A percentile compares a stretch with the other conserved stretches of the same genome.
phyloP scores from a whole-genome alignment of 345 rosid genomes.

The Cardiospermum halicacabum region DNA sequence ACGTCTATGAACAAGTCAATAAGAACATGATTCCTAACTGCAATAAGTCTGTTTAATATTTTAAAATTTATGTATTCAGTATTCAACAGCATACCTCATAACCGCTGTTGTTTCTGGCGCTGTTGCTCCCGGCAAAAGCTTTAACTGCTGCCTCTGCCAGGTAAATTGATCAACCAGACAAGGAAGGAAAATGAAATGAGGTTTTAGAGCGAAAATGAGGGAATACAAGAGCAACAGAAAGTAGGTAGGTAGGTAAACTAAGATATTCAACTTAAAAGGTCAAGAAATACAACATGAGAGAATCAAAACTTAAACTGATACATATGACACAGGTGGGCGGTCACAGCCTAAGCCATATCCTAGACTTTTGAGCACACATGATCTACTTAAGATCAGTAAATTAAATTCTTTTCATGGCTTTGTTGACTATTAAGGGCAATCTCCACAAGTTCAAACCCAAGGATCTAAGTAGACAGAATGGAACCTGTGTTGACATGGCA shows the following conservation, averaged over 20 bases:
- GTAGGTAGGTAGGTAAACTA: too few relatives aligned
- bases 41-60: too few relatives aligned
- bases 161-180: too few relatives aligned
- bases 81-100: too few relatives aligned
- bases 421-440: constrained; percentile 57
- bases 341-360: neutral
- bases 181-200: too few relatives aligned
- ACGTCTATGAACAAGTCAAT: neutral
- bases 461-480: constrained; percentile 79
- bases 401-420: constrained; percentile 6
- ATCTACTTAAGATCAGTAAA: neutral
- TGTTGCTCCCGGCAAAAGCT: too few relatives aligned
- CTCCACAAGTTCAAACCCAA: constrained; percentile 84
- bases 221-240: neutral
- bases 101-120: too few relatives aligned
- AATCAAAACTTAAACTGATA: neutral
- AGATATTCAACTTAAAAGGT: neutral
- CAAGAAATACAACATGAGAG: neutral
- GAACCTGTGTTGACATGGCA: constrained; percentile 69
- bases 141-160: too few relatives aligned
- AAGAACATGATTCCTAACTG: too few relatives aligned
- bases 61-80: too few relatives aligned
- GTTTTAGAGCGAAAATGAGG: too few relatives aligned
- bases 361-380: neutral
- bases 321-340: neutral